Conservation (phyloP, 2,329 filamentous ascomycete species). For the Neofusicoccum umdonicola region DNA sequence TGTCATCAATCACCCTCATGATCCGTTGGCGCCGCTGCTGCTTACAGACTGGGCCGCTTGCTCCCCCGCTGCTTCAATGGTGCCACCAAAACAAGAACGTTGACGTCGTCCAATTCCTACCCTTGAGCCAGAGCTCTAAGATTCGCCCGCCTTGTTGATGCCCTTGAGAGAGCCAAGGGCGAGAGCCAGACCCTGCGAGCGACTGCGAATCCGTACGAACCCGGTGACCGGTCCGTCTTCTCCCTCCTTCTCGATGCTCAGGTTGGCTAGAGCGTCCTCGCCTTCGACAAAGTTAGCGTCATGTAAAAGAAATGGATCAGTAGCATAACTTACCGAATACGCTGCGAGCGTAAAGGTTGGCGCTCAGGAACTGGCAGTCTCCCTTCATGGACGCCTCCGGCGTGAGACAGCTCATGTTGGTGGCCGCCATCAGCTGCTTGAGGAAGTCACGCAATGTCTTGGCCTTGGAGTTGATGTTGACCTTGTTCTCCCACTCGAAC, state of each 20-base stretch:
- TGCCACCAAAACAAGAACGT: conserved; percentile 21
- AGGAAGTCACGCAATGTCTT: conserved; percentile 90
- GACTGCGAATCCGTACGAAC: conserved; percentile 95
- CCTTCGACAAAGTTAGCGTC: conserved; percentile 54
- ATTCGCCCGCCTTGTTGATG: conserved; percentile 57
- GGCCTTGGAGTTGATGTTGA: conserved; percentile 98
- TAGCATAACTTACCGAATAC: conserved; percentile 80
- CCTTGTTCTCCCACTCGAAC: conserved; percentile 99
- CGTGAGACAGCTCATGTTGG: conserved; percentile 97
- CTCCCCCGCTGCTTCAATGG: background rate
- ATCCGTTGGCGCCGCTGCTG: conserved; percentile 1
- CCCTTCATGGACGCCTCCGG: conserved; percentile 95
- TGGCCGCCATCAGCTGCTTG: conserved; percentile 91
- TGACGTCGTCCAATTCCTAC: background rate
- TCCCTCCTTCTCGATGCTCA: conserved; percentile 97
- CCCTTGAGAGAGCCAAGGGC: conserved; percentile 94
- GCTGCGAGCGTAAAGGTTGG: conserved; percentile 92
- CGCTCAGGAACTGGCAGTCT: conserved; percentile 96
- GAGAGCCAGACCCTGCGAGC: conserved; percentile 89
- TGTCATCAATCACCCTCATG: conserved; percentile 15
- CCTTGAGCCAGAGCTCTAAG: background rate
- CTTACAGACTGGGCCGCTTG: background rate
- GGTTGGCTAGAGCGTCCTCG: conserved; percentile 94
- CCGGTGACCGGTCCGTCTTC: conserved; percentile 93
- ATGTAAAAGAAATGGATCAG: background rate